Evolutionary conservation across 2,329 filamentous ascomycete species (phyloP).

Genomic region (Coccinonectria pachysandricola): DNA sequence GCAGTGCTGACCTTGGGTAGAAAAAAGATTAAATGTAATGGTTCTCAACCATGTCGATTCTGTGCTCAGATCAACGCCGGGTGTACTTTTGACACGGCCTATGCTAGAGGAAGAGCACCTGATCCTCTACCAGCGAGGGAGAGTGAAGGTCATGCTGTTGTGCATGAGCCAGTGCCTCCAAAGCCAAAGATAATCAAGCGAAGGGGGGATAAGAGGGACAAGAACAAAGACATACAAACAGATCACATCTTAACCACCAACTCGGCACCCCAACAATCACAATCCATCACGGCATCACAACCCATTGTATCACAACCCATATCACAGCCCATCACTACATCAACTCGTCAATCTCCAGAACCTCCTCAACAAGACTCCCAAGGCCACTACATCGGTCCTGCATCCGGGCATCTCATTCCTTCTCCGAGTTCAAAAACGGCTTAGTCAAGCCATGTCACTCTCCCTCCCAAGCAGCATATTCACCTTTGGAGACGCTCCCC

Average conservation of each 20-base stretch:
- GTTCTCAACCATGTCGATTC: slow-evolving; percentile 16
- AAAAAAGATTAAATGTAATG: slow-evolving; percentile 18
- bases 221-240: too few species aligned
- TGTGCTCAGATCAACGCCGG: slow-evolving; percentile 9
- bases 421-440: slow-evolving; percentile 20
- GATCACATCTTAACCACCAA: slow-evolving; percentile 4
- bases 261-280: slow-evolving; percentile 1
- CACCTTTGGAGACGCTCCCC: slow-evolving; percentile 40
- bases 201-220: too few species aligned
- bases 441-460: slow-evolving; percentile 17
- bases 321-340: too few species aligned
- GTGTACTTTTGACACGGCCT: slow-evolving; percentile 17
- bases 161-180: background rate
- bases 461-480: slow-evolving; percentile 28
- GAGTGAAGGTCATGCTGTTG: background rate
- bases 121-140: slow-evolving; percentile 10
- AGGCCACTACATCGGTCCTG: slow-evolving; percentile 23
- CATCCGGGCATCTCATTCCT: slow-evolving; percentile 22
- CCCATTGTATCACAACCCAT: too few species aligned
- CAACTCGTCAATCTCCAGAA: too few species aligned
- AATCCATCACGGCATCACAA: slow-evolving; percentile 8
- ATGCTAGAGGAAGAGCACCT: slow-evolving; percentile 15
- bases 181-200: too few species aligned
- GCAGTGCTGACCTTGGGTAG: slow-evolving; percentile 8
- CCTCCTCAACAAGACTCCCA: slow-evolving; percentile 21